Conservation (phyloP, 345 rosid species). For the Salix exigua region DNA sequence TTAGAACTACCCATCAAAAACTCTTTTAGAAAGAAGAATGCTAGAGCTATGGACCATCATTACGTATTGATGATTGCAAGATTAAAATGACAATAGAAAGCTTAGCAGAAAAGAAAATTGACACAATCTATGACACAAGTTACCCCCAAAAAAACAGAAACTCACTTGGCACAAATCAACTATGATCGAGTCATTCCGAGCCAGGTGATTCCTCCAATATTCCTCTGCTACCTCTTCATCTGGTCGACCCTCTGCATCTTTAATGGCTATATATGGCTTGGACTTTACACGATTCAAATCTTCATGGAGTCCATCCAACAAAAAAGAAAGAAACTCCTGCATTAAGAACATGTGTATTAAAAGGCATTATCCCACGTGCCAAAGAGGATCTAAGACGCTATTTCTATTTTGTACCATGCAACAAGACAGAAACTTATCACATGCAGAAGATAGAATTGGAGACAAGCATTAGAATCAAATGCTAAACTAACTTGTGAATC, state of each 20-base stretch:
- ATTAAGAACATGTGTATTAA: not conserved
- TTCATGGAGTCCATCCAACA: constrained; percentile 33
- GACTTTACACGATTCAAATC: constrained; percentile 25
- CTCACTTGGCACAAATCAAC: constrained; percentile 31
- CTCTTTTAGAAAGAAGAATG: too few relatives aligned
- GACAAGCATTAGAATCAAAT: not conserved
- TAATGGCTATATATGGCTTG: constrained; percentile 22
- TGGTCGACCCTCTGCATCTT: constrained; percentile 20
- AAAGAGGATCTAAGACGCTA: not conserved
- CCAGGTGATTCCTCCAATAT: constrained; percentile 25
- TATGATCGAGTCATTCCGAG: constrained; percentile 29
- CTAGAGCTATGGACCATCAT: too few relatives aligned
- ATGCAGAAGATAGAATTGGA: not conserved
- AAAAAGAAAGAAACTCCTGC: constrained; percentile 29
- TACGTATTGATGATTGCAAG: too few relatives aligned
- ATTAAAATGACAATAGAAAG: too few relatives aligned
- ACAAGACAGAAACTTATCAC: not conserved
- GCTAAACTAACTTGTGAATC: constrained; percentile 21
- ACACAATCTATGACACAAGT: not conserved
- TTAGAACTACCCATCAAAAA: not conserved
- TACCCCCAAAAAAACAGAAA: not conserved
- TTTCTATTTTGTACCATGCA: not conserved
- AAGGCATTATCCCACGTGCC: not conserved
- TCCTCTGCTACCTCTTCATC: constrained; percentile 26
- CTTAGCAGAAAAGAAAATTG: not conserved